Evolutionary conservation across 192 early-diverging fungal species (phyloP), one percentile per base, ranked within the genome.

Genomic region (Gamsiella multidivaricata): DNA sequence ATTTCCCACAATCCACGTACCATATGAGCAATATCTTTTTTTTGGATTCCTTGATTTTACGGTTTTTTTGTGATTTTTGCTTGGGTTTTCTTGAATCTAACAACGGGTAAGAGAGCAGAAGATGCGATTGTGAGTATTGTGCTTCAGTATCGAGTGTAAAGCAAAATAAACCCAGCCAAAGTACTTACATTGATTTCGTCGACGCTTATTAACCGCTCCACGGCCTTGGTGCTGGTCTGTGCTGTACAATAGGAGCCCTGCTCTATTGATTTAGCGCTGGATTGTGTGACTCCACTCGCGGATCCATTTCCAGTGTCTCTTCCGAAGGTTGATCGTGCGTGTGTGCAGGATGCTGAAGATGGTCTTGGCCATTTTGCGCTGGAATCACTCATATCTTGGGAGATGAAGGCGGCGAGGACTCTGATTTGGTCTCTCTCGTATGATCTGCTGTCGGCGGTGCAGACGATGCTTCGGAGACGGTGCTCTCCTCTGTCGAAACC

Each of bases 161-260:
- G 20, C 20, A 25, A 25, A 9, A 29, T n/a, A 33, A 39, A 1
- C 18, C 0, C 3, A 4, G 17, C 22, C 3, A 34, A 11, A n/a
- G n/a, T 5, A 37, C 60, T 55, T 64, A 72, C 73, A 34, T 78
- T 41, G 23, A 78, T 64, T 3, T 22, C 14, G 14, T 68, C 66
- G 0, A 69, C 61, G 0, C 46, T 63, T 0, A 69, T 18, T 17
- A 47, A 53, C 31, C 41, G 55, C 49, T 69, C 63, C 20, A 78
- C 54, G 1, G 54, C 61, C 0, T 69, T 60, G 14, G 64, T 31
- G 36, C 37, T 63, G 0, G 74, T 36, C 5, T 69, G 22, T 3
- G 53, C 47, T 1, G 74, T 69, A 37, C 74, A 39, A 78, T 69
- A 42, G 68, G 74, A 9, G 74, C 64, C 12, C 65, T 78, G 2